Percentiles rank a stretch among this genome's conserved stretches.
Evolutionary conservation across 108 stramenopile species (phyloP).

Genomic region (Nitzschia inconspicua): DNA sequence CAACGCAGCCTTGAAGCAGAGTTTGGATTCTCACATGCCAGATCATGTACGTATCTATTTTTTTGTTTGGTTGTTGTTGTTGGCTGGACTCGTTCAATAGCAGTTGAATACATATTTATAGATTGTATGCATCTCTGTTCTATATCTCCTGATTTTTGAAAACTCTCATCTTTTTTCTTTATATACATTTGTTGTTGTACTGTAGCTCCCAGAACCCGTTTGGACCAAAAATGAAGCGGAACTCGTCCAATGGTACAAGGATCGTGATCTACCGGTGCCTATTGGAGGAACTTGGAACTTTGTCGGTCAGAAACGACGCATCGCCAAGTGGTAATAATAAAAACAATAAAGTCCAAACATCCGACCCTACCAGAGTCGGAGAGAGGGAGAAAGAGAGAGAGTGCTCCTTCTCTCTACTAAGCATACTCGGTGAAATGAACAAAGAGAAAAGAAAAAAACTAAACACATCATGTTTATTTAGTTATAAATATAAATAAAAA

Average conservation of each 20-base stretch:
- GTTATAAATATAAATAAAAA: too few species aligned
- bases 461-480: too few species aligned
- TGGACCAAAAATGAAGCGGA: conserved; percentile 63
- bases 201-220: conserved; percentile 61
- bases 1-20: conserved; percentile 51
- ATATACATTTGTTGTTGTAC: background rate
- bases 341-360: too few species aligned
- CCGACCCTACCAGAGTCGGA: too few species aligned
- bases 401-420: too few species aligned
- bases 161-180: background rate
- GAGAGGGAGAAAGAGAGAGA: too few species aligned
- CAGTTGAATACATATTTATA: background rate
- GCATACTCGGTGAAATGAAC: too few species aligned
- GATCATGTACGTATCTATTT: conserved; percentile 53
- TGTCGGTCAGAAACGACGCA: conserved; percentile 48
- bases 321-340: conserved; percentile 69
- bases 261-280: conserved; percentile 75
- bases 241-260: conserved; percentile 74
- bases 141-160: background rate
- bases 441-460: too few species aligned
- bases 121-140: background rate
- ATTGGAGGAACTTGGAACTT: conserved; percentile 61
- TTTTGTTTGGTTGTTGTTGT: background rate
- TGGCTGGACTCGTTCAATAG: background rate
- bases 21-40: conserved; percentile 80